A percentile compares a stretch with the other conserved stretches of the same genome.
Conservation (phyloP, 2,329 filamentous ascomycete genomes). For the Mariannaea sp. region DNA sequence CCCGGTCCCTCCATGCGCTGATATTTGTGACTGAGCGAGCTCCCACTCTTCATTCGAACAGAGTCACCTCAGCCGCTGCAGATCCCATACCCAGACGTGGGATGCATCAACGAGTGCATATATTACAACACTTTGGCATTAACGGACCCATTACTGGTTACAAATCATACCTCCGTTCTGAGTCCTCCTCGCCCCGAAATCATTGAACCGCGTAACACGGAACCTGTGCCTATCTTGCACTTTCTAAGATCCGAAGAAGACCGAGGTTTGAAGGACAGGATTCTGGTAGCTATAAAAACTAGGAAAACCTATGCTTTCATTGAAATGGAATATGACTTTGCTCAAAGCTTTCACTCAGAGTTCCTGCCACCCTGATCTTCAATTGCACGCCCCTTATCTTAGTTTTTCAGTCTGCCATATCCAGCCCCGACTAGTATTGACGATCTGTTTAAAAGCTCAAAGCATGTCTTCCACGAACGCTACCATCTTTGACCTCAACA, state of each 20-base stretch:
- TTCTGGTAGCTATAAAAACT: neutral
- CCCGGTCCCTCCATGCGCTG: neutral
- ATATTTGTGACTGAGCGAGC: neutral
- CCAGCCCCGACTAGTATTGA: neutral
- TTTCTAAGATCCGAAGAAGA: neutral
- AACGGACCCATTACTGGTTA: neutral
- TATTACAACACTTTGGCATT: neutral
- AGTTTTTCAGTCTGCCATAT: neutral
- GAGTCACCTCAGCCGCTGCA: neutral
- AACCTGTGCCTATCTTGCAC: neutral
- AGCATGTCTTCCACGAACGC: neutral
- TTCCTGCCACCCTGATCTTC: neutral
- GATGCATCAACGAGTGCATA: conserved; percentile 1
- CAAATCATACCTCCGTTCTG: neutral
- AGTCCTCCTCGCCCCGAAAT: neutral
- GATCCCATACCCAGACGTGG: neutral
- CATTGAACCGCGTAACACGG: neutral
- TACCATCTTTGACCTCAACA: neutral
- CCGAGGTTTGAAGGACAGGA: neutral
- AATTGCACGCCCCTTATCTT: neutral
- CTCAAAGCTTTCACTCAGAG: neutral
- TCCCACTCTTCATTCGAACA: neutral
- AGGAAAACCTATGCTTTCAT: neutral
- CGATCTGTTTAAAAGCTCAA: neutral
- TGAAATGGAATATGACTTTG: neutral